Evolutionary conservation across 441 rosid genomes (phyloP).

Genomic region (Gossypium davidsonii): DNA sequence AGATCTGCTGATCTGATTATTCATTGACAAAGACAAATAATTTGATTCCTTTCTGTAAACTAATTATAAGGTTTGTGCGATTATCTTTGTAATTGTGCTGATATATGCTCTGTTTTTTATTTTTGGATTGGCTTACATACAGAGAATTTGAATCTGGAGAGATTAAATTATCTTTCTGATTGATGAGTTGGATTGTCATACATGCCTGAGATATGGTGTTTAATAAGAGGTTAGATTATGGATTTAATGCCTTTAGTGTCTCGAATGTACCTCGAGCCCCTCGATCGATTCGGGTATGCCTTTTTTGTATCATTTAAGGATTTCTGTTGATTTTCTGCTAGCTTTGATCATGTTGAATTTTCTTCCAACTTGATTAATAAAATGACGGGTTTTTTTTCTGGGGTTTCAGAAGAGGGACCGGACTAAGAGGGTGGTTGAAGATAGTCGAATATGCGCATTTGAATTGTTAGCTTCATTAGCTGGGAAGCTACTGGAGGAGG

Average conservation of each 20-base stretch:
- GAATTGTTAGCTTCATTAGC: slow-evolving; percentile 67
- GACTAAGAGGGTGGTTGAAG: slow-evolving; percentile 30
- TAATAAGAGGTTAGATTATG: slow-evolving; percentile 45
- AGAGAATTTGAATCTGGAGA: slow-evolving; percentile 25
- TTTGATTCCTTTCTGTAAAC: background rate
- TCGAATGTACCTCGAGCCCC: slow-evolving; percentile 50
- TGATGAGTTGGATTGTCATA: slow-evolving; percentile 18
- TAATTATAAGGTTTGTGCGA: background rate
- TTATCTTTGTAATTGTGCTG: slow-evolving; percentile 10
- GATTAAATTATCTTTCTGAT: background rate
- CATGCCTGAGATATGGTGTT: slow-evolving; percentile 54
- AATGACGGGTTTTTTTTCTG: slow-evolving; percentile 15
- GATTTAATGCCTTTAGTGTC: slow-evolving; percentile 41
- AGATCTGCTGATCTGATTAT: slow-evolving; percentile 8
- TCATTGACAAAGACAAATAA: background rate
- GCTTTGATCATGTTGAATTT: background rate
- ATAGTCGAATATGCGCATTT: slow-evolving; percentile 39
- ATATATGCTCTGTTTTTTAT: slow-evolving; percentile 4
- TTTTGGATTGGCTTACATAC: slow-evolving; percentile 22
- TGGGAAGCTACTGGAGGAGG: slow-evolving; percentile 55
- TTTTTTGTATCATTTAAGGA: background rate
- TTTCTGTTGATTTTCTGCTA: slow-evolving; percentile 4
- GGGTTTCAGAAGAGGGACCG: slow-evolving; percentile 38
- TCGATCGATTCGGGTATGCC: slow-evolving; percentile 53
- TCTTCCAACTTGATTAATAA: slow-evolving; percentile 13